Conservation (phyloP, 768 basidiomycete genomes). For the Rhodotorula diobovata region DNA sequence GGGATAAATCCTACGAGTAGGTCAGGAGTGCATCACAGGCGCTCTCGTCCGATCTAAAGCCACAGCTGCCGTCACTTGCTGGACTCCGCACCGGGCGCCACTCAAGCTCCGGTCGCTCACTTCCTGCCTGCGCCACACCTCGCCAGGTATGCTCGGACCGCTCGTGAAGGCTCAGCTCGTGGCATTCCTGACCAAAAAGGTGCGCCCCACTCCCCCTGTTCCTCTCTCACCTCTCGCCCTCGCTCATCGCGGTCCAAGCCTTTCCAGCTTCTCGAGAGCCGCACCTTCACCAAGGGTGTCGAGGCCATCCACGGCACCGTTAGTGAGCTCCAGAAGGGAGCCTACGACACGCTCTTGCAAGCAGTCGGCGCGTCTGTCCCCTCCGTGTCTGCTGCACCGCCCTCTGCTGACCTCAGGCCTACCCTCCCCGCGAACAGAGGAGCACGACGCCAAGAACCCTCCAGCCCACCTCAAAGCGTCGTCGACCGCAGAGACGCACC, state of each 20-base stretch:
- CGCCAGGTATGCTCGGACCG: constrained; percentile 18
- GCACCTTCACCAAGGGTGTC: constrained; percentile 9
- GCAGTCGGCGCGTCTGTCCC: constrained; percentile 11
- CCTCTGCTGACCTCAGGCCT: too few species aligned
- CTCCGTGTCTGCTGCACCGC: background rate
- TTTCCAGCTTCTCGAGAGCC: constrained; percentile 17
- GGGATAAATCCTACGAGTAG: too few species aligned
- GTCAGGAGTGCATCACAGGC: too few species aligned
- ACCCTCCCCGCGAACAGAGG: background rate
- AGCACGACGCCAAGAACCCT: constrained; percentile 4
- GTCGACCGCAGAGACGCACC: constrained; percentile 2
- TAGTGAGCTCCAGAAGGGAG: constrained; percentile 7
- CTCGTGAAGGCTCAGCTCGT: constrained; percentile 27
- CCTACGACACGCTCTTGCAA: constrained; percentile 21
- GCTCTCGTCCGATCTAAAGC: too few species aligned
- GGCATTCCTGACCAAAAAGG: constrained; percentile 19
- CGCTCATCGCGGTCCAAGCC: background rate
- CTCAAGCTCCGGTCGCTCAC: background rate
- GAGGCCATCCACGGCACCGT: constrained; percentile 9
- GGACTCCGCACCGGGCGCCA: too few species aligned
- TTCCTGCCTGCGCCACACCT: background rate
- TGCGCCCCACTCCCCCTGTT: background rate
- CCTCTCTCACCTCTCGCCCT: background rate
- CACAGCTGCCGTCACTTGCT: too few species aligned
- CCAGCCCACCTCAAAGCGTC: constrained; percentile 7